Evolutionary conservation across 345 rosid species (phyloP).

Genomic region (Hibiscus syriacus): DNA sequence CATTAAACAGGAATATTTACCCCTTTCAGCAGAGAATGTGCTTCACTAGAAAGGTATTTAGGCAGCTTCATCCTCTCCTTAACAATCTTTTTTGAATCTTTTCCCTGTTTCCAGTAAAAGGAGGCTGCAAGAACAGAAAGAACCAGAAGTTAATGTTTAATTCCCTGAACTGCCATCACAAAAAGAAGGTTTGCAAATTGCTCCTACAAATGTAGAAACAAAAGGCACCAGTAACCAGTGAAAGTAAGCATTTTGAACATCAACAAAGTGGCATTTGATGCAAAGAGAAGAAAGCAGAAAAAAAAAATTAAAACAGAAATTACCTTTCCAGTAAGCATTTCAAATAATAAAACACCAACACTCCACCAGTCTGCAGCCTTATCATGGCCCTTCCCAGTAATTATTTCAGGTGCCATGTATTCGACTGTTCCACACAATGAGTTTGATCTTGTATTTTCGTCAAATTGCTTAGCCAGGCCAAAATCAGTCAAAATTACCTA

Average conservation of each 20-base stretch:
- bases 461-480: slow-evolving; percentile 83
- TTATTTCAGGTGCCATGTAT: slow-evolving; percentile 93
- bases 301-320: neutral
- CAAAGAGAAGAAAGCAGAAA: neutral
- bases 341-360: slow-evolving; percentile 73
- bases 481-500: slow-evolving; percentile 84
- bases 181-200: too few species aligned
- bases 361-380: slow-evolving; percentile 99
- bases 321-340: slow-evolving; percentile 94
- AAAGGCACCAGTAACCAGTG: neutral
- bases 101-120: too few species aligned
- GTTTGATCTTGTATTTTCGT: slow-evolving; percentile 79
- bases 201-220: too few species aligned
- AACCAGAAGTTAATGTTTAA: too few species aligned
- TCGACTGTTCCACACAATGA: slow-evolving; percentile 90
- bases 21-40: too few species aligned
- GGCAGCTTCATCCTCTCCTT: too few species aligned
- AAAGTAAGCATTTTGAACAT: neutral
- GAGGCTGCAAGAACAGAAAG: too few species aligned
- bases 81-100: too few species aligned
- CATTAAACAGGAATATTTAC: too few species aligned
- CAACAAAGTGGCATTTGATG: neutral
- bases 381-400: slow-evolving; percentile 84
- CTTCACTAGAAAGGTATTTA: too few species aligned
- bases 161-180: too few species aligned